Evolutionary conservation across 208 protist genomes (phyloP).

Genomic region (Endotrypanum monterogeii): DNA sequence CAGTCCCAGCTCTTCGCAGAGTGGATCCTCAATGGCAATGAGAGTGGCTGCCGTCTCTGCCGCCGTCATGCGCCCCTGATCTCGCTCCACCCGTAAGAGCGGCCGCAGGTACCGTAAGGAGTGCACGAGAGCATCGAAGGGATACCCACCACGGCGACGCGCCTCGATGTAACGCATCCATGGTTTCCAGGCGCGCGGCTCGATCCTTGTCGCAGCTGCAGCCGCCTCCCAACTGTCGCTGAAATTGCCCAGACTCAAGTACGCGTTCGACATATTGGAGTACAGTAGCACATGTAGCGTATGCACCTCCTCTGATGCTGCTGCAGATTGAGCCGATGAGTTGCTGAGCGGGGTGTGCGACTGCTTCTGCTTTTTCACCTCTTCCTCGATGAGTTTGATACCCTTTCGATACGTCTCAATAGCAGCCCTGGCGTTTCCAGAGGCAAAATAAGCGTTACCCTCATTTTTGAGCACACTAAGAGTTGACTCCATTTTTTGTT

Average conservation of each 20-base stretch:
- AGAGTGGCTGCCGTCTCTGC: slow-evolving; percentile 31
- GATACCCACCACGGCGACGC: slow-evolving; percentile 48
- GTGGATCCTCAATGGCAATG: slow-evolving; percentile 31
- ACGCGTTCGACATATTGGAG: slow-evolving; percentile 76
- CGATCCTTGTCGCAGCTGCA: slow-evolving; percentile 30
- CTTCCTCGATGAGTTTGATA: slow-evolving; percentile 28
- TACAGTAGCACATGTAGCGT: slow-evolving; percentile 52
- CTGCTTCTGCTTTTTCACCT: slow-evolving; percentile 1
- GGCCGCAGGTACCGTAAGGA: slow-evolving; percentile 58
- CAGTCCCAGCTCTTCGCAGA: slow-evolving; percentile 59
- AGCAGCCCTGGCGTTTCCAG: slow-evolving; percentile 40
- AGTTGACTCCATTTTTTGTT: slow-evolving; percentile 23
- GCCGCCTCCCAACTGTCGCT: slow-evolving; percentile 48
- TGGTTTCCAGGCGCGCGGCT: slow-evolving; percentile 60
- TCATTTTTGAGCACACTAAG: slow-evolving; percentile 49
- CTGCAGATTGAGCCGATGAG: not conserved
- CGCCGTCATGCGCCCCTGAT: slow-evolving; percentile 23
- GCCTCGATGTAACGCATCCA: slow-evolving; percentile 74
- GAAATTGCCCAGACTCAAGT: slow-evolving; percentile 34
- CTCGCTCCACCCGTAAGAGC: slow-evolving; percentile 40
- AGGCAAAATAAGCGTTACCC: slow-evolving; percentile 55
- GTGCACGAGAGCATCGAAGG: slow-evolving; percentile 81
- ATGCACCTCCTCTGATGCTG: not conserved
- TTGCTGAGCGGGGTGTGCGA: not conserved
- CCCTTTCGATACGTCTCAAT: slow-evolving; percentile 38